Conservation (phyloP, 108 stramenopile genomes). For the Nitzschia putrida region DNA sequence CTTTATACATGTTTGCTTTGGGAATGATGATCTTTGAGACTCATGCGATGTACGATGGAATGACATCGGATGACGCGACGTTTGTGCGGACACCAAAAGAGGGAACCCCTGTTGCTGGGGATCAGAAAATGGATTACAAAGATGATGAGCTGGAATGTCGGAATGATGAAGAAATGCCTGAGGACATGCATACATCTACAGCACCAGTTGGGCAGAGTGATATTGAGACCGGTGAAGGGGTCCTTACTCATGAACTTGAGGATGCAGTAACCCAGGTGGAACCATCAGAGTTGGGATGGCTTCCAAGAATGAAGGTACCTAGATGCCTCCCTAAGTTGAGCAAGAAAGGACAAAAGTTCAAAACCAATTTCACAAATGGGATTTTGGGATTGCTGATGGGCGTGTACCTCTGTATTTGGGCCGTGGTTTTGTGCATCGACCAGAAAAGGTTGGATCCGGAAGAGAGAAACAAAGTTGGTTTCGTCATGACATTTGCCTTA, state of each 20-base stretch:
- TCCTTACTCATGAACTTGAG: too few species aligned
- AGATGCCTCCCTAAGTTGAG: neutral
- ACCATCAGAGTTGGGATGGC: too few species aligned
- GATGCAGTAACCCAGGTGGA: too few species aligned
- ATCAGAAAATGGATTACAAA: neutral
- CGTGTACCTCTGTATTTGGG: neutral
- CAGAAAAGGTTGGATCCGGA: neutral
- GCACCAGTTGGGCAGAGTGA: too few species aligned
- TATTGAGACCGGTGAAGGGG: too few species aligned
- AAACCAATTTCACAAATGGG: neutral
- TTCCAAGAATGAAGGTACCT: neutral
- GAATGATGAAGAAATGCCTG: neutral
- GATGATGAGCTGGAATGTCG: neutral
- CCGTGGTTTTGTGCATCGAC: neutral
- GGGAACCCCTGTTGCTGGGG: constrained; percentile 4
- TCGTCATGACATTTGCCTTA: neutral
- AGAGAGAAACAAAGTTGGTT: neutral
- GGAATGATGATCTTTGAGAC: constrained; percentile 28
- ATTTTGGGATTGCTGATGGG: neutral
- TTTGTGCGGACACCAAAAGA: constrained; percentile 28
- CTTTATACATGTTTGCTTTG: neutral
- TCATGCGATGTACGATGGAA: constrained; percentile 14
- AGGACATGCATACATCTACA: neutral
- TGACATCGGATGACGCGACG: constrained; percentile 34
- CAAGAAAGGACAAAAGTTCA: constrained; percentile 1